A percentile compares a stretch with the other conserved stretches of the same genome.
These are phyloP conservation scores for Theobroma grandiflorum DNA, from an alignment of 441 rosid species.

Conservation along the genomic window DNA sequence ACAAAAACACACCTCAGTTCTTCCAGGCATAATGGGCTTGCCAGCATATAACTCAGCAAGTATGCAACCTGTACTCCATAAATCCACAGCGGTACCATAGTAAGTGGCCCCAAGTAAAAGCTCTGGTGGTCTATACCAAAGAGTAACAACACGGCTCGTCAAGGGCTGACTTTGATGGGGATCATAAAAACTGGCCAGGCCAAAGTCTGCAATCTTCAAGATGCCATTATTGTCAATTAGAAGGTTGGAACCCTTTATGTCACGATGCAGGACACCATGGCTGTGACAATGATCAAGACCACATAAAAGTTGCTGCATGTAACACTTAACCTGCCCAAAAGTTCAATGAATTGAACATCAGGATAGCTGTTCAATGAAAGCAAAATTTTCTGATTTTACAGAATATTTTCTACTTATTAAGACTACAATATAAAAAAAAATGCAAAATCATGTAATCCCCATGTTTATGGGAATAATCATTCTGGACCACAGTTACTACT, in stretches of 20 bases:
- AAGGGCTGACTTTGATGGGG: slow-evolving; percentile 71
- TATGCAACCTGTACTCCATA: slow-evolving; percentile 98
- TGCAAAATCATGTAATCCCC: not conserved
- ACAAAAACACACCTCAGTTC: slow-evolving; percentile 84
- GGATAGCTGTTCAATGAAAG: not conserved
- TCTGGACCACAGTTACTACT: not conserved
- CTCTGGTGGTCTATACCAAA: slow-evolving; percentile 98
- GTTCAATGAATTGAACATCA: slow-evolving; percentile 17
- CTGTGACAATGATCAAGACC: slow-evolving; percentile 97
- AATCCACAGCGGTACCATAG: slow-evolving; percentile 89
- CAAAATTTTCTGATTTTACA: not conserved
- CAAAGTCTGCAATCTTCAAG: slow-evolving; percentile 95
- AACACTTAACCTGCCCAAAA: slow-evolving; percentile 80
- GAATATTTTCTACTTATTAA: not conserved
- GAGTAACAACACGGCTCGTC: slow-evolving; percentile 97
- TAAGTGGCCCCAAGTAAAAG: slow-evolving; percentile 93
- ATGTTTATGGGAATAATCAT: not conserved
- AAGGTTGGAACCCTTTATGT: slow-evolving; percentile 96
- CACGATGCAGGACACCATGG: slow-evolving; percentile 89
- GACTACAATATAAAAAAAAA: not conserved
- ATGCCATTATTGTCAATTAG: slow-evolving; percentile 88
- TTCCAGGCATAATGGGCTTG: slow-evolving; percentile 99
- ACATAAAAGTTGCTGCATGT: slow-evolving; percentile 77
- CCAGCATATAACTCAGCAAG: slow-evolving; percentile 97
- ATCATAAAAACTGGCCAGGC: slow-evolving; percentile 88